phyloP scores from a whole-genome alignment of 495 filamentous ascomycete genomes.

The Ramalina peruviana region DNA sequence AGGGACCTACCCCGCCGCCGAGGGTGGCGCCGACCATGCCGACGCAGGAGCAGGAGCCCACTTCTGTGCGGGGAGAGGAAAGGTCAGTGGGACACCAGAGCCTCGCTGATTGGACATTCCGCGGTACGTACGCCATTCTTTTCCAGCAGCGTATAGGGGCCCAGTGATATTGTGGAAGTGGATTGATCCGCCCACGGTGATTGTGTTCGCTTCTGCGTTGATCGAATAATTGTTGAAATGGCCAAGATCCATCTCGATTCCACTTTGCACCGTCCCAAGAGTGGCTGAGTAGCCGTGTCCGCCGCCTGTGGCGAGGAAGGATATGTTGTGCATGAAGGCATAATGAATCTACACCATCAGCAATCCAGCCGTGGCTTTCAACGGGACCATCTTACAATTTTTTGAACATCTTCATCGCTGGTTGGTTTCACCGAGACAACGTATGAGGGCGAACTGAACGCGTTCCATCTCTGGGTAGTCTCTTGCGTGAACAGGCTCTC shows the following conservation, averaged over 20 bases:
- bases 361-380: background rate
- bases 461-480: constrained; percentile 11
- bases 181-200: constrained; percentile 21
- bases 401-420: constrained; percentile 15
- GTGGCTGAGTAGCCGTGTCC: constrained; percentile 17
- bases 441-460: constrained; percentile 15
- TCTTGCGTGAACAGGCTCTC: too few relatives aligned
- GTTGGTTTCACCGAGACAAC: constrained; percentile 19
- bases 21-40: constrained; percentile 24
- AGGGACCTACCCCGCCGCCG: constrained; percentile 23
- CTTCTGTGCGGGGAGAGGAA: background rate
- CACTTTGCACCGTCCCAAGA: constrained; percentile 14
- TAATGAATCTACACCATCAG: background rate
- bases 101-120: background rate
- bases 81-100: background rate
- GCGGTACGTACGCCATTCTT: constrained; percentile 15
- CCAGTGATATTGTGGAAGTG: constrained; percentile 15
- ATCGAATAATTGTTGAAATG: constrained; percentile 16
- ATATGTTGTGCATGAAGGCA: constrained; percentile 9
- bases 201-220: constrained; percentile 12
- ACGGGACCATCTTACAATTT: background rate
- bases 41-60: constrained; percentile 14
- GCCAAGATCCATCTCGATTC: constrained; percentile 14
- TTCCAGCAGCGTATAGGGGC: constrained; percentile 16
- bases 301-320: constrained; percentile 17